Evolutionary conservation across 1,139 yeast species (phyloP).

Genomic region (Hemisphaericaspora subhashii): DNA sequence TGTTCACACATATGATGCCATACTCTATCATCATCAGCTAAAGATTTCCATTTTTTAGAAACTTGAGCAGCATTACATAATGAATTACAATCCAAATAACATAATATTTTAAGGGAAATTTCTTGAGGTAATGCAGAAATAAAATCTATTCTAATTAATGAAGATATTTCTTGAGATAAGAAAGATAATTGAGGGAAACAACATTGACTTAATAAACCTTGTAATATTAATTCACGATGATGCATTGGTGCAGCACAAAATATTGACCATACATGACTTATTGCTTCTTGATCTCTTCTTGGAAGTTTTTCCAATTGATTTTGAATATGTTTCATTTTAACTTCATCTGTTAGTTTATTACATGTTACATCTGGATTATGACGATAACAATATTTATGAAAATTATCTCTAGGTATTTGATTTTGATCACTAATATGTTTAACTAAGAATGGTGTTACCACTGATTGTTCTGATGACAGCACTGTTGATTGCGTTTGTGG

Average conservation of each 20-base stretch:
- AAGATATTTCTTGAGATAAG: constrained; percentile 75
- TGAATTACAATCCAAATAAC: constrained; percentile 88
- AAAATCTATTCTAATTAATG: constrained; percentile 84
- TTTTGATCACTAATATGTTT: constrained; percentile 47
- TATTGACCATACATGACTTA: constrained; percentile 75
- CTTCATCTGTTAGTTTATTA: constrained; percentile 69
- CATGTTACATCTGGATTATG: constrained; percentile 85
- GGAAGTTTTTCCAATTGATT: constrained; percentile 58
- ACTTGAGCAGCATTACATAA: constrained; percentile 94
- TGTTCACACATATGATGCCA: constrained; percentile 99
- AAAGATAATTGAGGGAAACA: constrained; percentile 92
- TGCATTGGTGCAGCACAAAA: constrained; percentile 70
- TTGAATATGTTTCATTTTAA: constrained; percentile 63
- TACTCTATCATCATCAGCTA: constrained; percentile 94
- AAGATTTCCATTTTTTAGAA: constrained; percentile 74
- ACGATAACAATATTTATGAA: constrained; percentile 76
- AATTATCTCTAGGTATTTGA: constrained; percentile 48
- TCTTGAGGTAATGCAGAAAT: constrained; percentile 84
- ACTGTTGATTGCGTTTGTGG: constrained; percentile 15
- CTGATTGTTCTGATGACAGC: constrained; percentile 24
- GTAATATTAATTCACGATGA: constrained; percentile 72
- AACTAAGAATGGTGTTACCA: constrained; percentile 46
- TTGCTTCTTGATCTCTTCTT: constrained; percentile 64
- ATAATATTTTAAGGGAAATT: constrained; percentile 76
- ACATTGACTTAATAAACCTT: constrained; percentile 84